These are phyloP conservation scores for Achaetomiella virescens DNA, from an alignment of 495 filamentous ascomycete species.

Conservation along the genomic window DNA sequence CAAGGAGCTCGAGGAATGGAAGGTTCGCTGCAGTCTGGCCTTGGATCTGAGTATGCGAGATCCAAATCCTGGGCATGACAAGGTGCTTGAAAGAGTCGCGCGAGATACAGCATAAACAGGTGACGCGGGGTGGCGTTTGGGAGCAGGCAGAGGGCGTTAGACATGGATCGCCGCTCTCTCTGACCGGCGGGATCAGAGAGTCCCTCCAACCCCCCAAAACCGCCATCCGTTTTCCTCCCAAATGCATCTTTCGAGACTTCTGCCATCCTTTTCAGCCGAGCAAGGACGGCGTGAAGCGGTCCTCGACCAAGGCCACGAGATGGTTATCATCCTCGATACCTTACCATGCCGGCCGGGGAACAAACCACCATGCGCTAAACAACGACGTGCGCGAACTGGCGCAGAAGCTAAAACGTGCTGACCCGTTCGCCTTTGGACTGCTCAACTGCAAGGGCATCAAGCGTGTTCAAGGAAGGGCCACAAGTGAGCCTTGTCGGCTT, in stretches of 20 bases:
- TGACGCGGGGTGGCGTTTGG: too few relatives aligned
- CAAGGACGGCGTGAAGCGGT: background rate
- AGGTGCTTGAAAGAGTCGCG: too few relatives aligned
- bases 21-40: too few relatives aligned
- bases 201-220: background rate
- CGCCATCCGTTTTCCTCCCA: background rate
- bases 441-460: constrained; percentile 39
- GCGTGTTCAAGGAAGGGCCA: background rate
- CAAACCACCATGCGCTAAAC: background rate
- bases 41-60: too few relatives aligned
- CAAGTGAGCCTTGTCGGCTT: constrained; percentile 1
- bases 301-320: background rate
- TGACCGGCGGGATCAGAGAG: background rate
- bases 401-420: constrained; percentile 27
- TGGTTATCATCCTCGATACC: constrained; percentile 16
- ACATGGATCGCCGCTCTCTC: background rate
- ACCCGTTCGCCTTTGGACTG: constrained; percentile 43
- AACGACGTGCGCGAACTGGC: constrained; percentile 40
- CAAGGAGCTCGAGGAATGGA: too few relatives aligned
- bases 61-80: too few relatives aligned
- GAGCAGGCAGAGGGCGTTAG: too few relatives aligned
- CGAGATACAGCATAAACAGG: too few relatives aligned
- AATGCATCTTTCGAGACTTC: background rate
- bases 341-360: constrained; percentile 19
- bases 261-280: constrained; percentile 16